Base-by-base conservation (phyloP, 2,329 filamentous ascomycete species). In the Ophiostoma pallidulum region DNA sequence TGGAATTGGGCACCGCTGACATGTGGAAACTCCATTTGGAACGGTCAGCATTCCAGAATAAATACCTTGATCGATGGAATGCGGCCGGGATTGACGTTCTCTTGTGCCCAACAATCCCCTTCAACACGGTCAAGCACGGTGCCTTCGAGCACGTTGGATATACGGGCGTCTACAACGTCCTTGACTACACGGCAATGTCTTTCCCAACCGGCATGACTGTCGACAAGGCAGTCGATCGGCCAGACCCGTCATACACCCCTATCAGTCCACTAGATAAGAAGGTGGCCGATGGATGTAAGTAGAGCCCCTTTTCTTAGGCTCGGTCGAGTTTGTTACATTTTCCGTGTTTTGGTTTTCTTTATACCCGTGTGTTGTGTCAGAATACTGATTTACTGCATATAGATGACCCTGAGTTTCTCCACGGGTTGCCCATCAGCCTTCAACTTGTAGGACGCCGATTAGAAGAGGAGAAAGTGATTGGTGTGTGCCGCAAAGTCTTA, bases 41-140 rank as follows among this genome's bases (percentile, higher is more conserved):
- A 49, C 62, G 72, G 8, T 62, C 65, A 0, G 66, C 59, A 0
- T 73, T 65, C 52, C 70, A 73, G 59, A 70, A 70, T 52, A 58
- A 59, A 9, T 71, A 73, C 43, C 59, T 73, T 0, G 67, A 72
- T 35, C 62, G 67, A 3, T 74, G 71, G 71, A 65, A 65, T 29
- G 59, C 57, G 40, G 65, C 66, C 0, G 68, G 66, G 2, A 71
- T 82, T 8, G 82, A 86, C 57, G 78, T 78, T 1, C 70, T 86
- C 8, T 59, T 86, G 1, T 77, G 75, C 43, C 80, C 82, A 0
- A 72, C 69, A 0, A 70, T 67, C 28, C 67, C 71, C 0, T 73
- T 67, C 42, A 65, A 63, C 35, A 64, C 62, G 0, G 64, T 66
- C 26, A 66, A 69, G 57, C 64, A 68, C 39, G 68, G 68, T 4